Evolutionary conservation across 2,329 filamentous ascomycete genomes (phyloP), one percentile per base, ranked within the genome.

Genomic region (Pseudogymnoascus sp.): DNA sequence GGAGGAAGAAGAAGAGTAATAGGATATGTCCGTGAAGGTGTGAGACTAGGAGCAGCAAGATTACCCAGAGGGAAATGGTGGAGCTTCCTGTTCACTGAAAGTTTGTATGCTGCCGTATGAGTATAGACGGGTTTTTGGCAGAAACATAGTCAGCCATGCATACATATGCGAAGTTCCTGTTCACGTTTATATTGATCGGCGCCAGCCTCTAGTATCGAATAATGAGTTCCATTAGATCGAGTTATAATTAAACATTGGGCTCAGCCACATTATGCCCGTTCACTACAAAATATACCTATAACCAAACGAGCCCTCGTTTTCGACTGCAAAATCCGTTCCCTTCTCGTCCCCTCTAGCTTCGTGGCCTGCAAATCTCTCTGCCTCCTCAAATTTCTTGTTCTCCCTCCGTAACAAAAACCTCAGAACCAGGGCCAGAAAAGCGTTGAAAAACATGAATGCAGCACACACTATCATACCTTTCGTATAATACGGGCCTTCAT

Each of bases 391-490:
- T 65, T 80, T 80, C 68, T 72, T 76, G 64, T 89, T 89, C 73
- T 88, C 81, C 71, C 77, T 79, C 12, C 76, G 76, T 15, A 88
- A 74, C 22, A 87, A 71, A 6, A 75, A 73, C 5, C 85, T 77
- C 39, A 87, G 69, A 1, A 73, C 60, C 0, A 85, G 65, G 0
- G 83, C 83, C 5, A 88, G 69, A 0, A 79, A 62, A 0, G 77
- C 81, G 0, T 84, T 85, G 43, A 88, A 74, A 6, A 87, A 71
- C 72, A 85, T 87, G 41, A 88, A 82, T 0, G 76, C 79, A 0
- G 85, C 80, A 64, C 85, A 87, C 2, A 86, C 80, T 61, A 76
- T 76, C 72, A 81, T 80, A 0, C 86, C 86, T 1, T 81, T 83
- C 1, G 75, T 70, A 2, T 77, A 73, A 61, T 81, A 82, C 4